Evolutionary conservation across 1,139 yeast species (phyloP).

Genomic region (Diutina catenulata): DNA sequence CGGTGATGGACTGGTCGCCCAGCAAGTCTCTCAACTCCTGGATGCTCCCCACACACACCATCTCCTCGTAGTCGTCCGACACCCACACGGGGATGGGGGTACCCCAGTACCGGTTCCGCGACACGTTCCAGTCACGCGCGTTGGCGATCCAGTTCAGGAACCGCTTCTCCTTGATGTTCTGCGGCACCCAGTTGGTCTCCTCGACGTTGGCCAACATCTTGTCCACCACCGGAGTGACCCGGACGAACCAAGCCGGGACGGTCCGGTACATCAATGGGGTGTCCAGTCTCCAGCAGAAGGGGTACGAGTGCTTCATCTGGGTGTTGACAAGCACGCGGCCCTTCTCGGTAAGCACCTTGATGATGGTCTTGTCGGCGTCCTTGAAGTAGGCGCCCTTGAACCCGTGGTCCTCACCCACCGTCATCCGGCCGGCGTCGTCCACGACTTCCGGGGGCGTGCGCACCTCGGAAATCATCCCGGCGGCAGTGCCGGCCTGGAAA

Average conservation of each 20-base stretch:
- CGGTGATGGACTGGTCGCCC: slow-evolving; percentile 72
- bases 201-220: slow-evolving; percentile 81
- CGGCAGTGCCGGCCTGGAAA: slow-evolving; percentile 67
- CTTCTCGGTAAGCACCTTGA: slow-evolving; percentile 65
- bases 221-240: slow-evolving; percentile 77
- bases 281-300: slow-evolving; percentile 99
- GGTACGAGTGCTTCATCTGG: slow-evolving; percentile 91
- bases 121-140: slow-evolving; percentile 98
- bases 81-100: slow-evolving; percentile 98
- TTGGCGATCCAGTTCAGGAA: slow-evolving; percentile 96
- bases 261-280: slow-evolving; percentile 93
- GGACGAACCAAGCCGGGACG: slow-evolving; percentile 98
- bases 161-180: slow-evolving; percentile 80
- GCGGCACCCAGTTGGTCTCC: slow-evolving; percentile 91
- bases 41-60: slow-evolving; percentile 87
- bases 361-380: slow-evolving; percentile 89
- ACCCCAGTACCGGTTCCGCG: slow-evolving; percentile 99
- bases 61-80: slow-evolving; percentile 83
- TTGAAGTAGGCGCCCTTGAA: slow-evolving; percentile 82
- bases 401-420: slow-evolving; percentile 50
- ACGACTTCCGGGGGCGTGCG: slow-evolving; percentile 83
- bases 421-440: slow-evolving; percentile 83
- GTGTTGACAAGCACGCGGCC: slow-evolving; percentile 69
- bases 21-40: slow-evolving; percentile 75
- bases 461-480: slow-evolving; percentile 63